These are phyloP conservation scores for Alternaria alternata DNA, from an alignment of 2,329 filamentous ascomycete genomes.

Conservation along the genomic window DNA sequence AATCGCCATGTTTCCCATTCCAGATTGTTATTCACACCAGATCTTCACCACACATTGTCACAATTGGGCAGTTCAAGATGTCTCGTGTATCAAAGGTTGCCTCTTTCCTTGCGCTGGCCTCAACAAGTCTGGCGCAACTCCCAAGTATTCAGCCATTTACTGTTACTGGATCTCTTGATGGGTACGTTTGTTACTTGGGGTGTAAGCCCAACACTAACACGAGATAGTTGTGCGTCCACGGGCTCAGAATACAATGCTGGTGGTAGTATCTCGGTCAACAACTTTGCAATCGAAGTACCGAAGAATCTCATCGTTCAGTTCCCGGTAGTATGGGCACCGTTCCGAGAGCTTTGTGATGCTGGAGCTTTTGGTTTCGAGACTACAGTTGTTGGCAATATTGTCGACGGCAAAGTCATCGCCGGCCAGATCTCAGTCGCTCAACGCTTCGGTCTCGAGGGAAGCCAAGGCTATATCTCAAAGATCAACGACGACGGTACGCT, in stretches of 20 bases:
- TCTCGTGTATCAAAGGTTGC: slow-evolving; percentile 24
- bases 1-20: background rate
- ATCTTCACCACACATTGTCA: background rate
- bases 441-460: slow-evolving; percentile 49
- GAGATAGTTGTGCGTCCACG: slow-evolving; percentile 27
- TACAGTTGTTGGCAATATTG: slow-evolving; percentile 52
- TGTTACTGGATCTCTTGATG: slow-evolving; percentile 40
- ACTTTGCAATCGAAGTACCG: slow-evolving; percentile 57
- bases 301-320: slow-evolving; percentile 62
- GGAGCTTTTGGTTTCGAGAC: slow-evolving; percentile 34
- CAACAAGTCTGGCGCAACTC: slow-evolving; percentile 29
- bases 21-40: slow-evolving; percentile 2
- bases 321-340: slow-evolving; percentile 58
- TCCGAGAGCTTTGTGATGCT: slow-evolving; percentile 38
- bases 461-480: slow-evolving; percentile 48
- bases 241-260: slow-evolving; percentile 54
- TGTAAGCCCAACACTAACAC: slow-evolving; percentile 4
- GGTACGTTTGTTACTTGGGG: slow-evolving; percentile 22
- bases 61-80: slow-evolving; percentile 20
- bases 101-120: slow-evolving; percentile 30
- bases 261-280: slow-evolving; percentile 57
- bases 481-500: slow-evolving; percentile 49
- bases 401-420: slow-evolving; percentile 49
- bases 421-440: slow-evolving; percentile 49
- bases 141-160: slow-evolving; percentile 35